Evolutionary conservation across 208 protist genomes (phyloP).

Genomic region (Acanthamoeba culbertsoni): DNA sequence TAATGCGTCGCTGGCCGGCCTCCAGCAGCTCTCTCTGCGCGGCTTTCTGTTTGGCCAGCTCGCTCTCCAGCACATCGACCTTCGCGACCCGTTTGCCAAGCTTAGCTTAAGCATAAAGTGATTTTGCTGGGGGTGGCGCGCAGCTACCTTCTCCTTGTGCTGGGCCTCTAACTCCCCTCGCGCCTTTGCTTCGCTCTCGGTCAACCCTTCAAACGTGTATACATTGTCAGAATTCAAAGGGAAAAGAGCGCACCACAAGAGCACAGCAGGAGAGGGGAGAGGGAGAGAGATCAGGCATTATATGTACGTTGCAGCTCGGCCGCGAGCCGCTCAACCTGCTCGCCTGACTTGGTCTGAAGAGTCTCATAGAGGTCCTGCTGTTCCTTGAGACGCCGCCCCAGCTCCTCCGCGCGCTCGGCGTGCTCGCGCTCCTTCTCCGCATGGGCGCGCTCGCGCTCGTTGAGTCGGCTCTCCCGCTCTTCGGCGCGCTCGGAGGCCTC

Average conservation of each 20-base stretch:
- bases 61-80: background rate
- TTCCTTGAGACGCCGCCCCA: background rate
- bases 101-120: background rate
- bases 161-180: background rate
- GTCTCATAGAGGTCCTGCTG: background rate
- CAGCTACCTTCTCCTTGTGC: slow-evolving; percentile 22
- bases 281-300: background rate
- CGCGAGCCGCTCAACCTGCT: background rate
- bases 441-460: background rate
- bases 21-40: background rate
- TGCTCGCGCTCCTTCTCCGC: background rate
- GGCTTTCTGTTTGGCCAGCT: background rate
- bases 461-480: background rate
- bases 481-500: background rate
- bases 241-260: too few relatives aligned
- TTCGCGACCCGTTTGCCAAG: background rate
- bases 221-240: too few relatives aligned
- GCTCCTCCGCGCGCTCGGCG: background rate
- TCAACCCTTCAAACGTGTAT: background rate
- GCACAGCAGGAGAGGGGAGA: background rate
- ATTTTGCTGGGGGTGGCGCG: too few relatives aligned
- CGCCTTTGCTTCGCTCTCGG: background rate
- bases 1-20: background rate
- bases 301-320: background rate
- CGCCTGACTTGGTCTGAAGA: background rate